These are phyloP conservation scores for Jaltomata sinuosa DNA, from an alignment of 257 asterid genomes.

Conservation along the genomic window DNA sequence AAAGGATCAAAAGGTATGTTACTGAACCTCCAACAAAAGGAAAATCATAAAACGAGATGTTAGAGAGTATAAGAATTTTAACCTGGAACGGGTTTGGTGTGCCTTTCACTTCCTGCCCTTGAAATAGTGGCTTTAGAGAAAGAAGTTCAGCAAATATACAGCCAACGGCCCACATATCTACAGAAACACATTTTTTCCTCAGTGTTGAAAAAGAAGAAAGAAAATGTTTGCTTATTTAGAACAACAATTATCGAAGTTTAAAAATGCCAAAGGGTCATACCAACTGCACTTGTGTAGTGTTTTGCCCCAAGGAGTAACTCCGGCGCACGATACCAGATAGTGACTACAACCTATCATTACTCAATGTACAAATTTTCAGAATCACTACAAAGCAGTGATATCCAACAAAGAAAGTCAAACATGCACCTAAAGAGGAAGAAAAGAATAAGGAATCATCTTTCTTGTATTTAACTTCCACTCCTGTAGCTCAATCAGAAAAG, in stretches of 20 bases:
- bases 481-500: background rate
- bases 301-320: conserved; percentile 96
- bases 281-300: conserved; percentile 98
- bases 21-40: conserved; percentile 1
- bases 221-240: background rate
- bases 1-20: background rate
- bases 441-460: background rate
- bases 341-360: conserved; percentile 81
- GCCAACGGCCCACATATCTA: conserved; percentile 99
- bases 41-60: background rate
- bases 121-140: conserved; percentile 92
- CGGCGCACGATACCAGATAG: conserved; percentile 99
- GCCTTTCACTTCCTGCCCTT: conserved; percentile 99
- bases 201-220: background rate
- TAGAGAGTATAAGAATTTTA: conserved; percentile 6
- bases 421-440: background rate
- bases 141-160: conserved; percentile 99
- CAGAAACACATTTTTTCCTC: background rate
- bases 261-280: conserved; percentile 30
- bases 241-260: background rate
- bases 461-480: background rate
- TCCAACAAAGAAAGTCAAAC: background rate
- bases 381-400: background rate
- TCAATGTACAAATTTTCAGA: conserved; percentile 2
- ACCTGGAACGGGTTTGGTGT: conserved; percentile 96